These are phyloP conservation scores for Pelargonium citronellum DNA, from an alignment of 441 rosid genomes.

Conservation along the genomic window DNA sequence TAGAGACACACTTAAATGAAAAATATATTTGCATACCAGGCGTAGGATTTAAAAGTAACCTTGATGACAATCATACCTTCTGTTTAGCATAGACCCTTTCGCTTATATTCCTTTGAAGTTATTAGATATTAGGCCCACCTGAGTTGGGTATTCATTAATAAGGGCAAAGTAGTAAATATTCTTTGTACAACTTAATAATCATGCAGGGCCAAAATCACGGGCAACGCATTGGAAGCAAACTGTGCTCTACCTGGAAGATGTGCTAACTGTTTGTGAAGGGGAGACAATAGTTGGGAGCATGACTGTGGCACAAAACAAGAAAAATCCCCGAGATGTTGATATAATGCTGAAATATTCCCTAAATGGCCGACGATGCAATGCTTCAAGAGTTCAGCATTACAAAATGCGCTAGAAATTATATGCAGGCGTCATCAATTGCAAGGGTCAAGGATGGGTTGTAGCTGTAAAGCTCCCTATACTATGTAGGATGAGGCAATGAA, in stretches of 20 bases:
- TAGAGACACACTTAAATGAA: too few species aligned
- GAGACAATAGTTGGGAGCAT: constrained; percentile 77
- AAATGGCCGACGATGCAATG: constrained; percentile 54
- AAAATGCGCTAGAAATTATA: constrained; percentile 63
- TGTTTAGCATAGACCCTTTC: not conserved
- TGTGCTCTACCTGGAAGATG: constrained; percentile 83
- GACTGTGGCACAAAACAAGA: constrained; percentile 81
- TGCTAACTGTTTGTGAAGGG: constrained; percentile 82
- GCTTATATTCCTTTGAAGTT: too few species aligned
- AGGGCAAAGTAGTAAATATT: not conserved
- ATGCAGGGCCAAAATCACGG: constrained; percentile 59
- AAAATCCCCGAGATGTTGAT: constrained; percentile 89
- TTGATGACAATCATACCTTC: not conserved
- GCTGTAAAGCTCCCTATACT: not conserved
- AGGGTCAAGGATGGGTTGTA: not conserved
- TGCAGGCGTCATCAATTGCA: not conserved
- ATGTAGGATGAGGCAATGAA: not conserved
- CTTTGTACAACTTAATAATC: constrained; percentile 9
- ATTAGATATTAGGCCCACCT: not conserved
- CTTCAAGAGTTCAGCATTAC: constrained; percentile 64
- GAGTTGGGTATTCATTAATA: not conserved
- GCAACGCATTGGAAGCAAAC: constrained; percentile 98
- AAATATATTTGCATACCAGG: too few species aligned
- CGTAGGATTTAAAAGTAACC: too few species aligned
- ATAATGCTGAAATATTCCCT: constrained; percentile 68